These are phyloP conservation scores for Pythium pyrilobum DNA, from an alignment of 352 stramenopile genomes.

Conservation along the genomic window DNA sequence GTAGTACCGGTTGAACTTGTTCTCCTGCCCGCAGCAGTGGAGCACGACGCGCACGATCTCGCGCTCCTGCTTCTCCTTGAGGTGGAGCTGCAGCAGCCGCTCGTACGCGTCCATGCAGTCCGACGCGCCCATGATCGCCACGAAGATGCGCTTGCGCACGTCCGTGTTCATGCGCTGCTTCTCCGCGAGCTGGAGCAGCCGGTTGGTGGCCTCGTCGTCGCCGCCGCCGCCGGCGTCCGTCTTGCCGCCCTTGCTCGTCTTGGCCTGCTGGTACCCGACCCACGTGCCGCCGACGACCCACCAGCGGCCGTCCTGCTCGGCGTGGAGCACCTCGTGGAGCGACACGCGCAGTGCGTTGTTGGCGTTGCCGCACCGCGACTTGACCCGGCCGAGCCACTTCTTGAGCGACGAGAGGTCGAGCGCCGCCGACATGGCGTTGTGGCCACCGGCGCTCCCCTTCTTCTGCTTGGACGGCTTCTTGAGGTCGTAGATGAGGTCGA, in stretches of 20 bases:
- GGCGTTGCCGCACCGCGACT: conserved; percentile 77
- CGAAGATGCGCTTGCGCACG: conserved; percentile 93
- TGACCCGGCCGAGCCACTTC: conserved; percentile 94
- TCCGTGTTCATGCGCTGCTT: conserved; percentile 98
- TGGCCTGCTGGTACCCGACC: conserved; percentile 67
- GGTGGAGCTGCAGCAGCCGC: conserved; percentile 85
- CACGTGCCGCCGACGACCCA: conserved; percentile 96
- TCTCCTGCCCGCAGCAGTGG: conserved; percentile 86
- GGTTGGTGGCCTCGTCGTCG: conserved; percentile 41
- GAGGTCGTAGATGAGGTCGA: conserved; percentile 95
- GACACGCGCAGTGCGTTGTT: conserved; percentile 73
- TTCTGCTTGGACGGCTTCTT: conserved; percentile 94
- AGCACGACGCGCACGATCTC: conserved; percentile 95
- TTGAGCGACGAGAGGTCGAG: conserved; percentile 81
- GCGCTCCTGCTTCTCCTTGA: conserved; percentile 91
- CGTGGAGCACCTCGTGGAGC: conserved; percentile 67
- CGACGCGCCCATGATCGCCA: conserved; percentile 94
- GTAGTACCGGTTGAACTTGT: conserved; percentile 95
- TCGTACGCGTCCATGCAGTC: conserved; percentile 96
- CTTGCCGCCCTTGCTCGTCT: conserved; percentile 7
- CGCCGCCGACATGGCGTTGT: conserved; percentile 26
- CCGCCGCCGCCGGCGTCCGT: conserved; percentile 10
- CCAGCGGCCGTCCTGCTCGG: conserved; percentile 91
- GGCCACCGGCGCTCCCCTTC: conserved; percentile 22
- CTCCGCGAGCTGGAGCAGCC: conserved; percentile 87